These are phyloP conservation scores for Chlorella sp. DNA, from an alignment of 139 green algal species.

Conservation along the genomic window DNA sequence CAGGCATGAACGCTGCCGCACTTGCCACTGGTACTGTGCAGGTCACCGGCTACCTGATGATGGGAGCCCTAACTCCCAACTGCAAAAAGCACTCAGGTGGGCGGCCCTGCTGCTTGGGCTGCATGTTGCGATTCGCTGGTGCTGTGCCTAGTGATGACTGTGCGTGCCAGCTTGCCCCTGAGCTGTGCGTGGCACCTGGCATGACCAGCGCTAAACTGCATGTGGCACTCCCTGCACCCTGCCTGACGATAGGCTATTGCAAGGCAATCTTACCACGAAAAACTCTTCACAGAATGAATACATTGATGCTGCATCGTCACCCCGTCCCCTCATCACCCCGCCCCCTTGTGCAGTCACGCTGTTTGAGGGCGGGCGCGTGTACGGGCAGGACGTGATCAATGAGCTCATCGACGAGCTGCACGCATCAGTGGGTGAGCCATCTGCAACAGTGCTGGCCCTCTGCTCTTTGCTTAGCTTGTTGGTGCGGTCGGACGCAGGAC, in stretches of 20 bases:
- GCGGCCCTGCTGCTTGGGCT: not conserved
- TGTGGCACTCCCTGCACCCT: too few relatives aligned
- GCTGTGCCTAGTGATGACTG: not conserved
- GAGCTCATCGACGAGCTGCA: slow-evolving; percentile 74
- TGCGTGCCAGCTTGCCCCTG: not conserved
- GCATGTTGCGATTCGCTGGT: not conserved
- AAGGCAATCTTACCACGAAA: too few relatives aligned
- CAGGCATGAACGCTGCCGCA: not conserved
- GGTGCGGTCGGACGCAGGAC: too few relatives aligned
- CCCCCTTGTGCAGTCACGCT: slow-evolving; percentile 53
- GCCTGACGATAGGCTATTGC: too few relatives aligned
- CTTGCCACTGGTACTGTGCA: not conserved
- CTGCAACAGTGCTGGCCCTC: too few relatives aligned
- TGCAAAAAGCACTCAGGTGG: slow-evolving; percentile 45
- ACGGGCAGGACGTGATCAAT: slow-evolving; percentile 70
- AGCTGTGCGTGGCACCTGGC: too few relatives aligned
- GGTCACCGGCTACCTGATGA: slow-evolving; percentile 90
- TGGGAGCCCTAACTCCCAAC: slow-evolving; percentile 76
- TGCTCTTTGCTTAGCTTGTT: too few relatives aligned
- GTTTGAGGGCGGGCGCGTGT: slow-evolving; percentile 88
- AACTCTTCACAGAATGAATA: too few relatives aligned
- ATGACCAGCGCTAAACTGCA: too few relatives aligned
- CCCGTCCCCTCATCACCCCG: not conserved
- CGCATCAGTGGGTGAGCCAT: slow-evolving; percentile 37
- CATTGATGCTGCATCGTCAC: not conserved